Conservation (phyloP, 2,329 filamentous ascomycete genomes). For the Penicillium sp. region DNA sequence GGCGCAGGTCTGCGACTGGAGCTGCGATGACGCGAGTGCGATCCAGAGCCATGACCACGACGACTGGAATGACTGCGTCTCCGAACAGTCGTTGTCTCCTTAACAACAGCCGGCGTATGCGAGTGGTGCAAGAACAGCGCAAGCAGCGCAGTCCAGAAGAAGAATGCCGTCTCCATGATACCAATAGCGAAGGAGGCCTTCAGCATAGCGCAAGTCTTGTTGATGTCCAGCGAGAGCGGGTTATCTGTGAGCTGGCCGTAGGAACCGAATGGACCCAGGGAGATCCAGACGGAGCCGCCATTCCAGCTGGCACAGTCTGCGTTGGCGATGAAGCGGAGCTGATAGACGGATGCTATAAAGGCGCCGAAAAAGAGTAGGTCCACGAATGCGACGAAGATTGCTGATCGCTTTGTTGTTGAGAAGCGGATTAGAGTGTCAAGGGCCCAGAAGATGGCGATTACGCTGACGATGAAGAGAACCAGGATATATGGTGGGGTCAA, state of each 20-base stretch:
- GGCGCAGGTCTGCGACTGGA: conserved; percentile 27
- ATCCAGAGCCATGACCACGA: conserved; percentile 29
- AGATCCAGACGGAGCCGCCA: conserved; percentile 53
- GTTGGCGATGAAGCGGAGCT: conserved; percentile 55
- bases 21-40: conserved; percentile 29
- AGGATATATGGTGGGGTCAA: conserved; percentile 61
- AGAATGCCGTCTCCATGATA: conserved; percentile 83
- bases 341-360: conserved; percentile 61
- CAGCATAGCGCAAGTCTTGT: conserved; percentile 86
- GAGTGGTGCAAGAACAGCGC: conserved; percentile 51
- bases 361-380: conserved; percentile 62
- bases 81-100: conserved; percentile 37
- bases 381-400: conserved; percentile 58
- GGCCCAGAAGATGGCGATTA: conserved; percentile 60
- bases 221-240: conserved; percentile 52
- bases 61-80: conserved; percentile 37
- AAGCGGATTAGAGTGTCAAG: conserved; percentile 61
- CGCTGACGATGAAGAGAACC: conserved; percentile 63
- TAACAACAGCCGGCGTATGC: conserved; percentile 35
- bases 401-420: conserved; percentile 58
- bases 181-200: conserved; percentile 86
- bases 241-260: conserved; percentile 50
- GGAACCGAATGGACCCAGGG: conserved; percentile 61
- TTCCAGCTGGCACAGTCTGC: conserved; percentile 67
- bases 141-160: conserved; percentile 71